These are phyloP conservation scores for Mycena galopus DNA, from an alignment of 768 basidiomycete species.

Conservation along the genomic window DNA sequence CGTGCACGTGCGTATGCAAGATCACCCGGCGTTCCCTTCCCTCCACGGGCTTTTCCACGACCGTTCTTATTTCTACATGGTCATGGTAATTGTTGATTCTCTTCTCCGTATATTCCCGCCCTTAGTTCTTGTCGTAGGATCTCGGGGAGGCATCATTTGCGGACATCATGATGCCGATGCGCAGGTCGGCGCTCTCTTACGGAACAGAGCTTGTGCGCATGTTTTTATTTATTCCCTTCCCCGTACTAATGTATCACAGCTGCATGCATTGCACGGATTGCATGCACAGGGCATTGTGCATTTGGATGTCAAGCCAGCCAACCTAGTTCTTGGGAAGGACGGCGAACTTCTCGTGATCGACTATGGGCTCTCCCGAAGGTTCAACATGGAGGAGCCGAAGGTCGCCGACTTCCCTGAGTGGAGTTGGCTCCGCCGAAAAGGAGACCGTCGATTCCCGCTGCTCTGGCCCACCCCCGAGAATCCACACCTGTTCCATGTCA, in stretches of 20 bases:
- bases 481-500: neutral
- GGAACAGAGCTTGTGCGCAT: constrained; percentile 9
- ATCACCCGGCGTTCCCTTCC: constrained; percentile 9
- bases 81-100: constrained; percentile 10
- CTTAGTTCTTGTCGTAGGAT: neutral
- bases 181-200: neutral
- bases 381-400: neutral
- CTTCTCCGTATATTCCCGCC: neutral
- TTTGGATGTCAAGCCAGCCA: constrained; percentile 15
- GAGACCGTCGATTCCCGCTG: neutral
- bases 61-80: neutral
- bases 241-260: neutral
- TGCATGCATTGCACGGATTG: neutral
- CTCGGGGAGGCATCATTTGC: neutral
- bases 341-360: neutral
- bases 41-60: constrained; percentile 6
- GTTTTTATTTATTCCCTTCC: neutral
- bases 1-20: neutral
- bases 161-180: neutral
- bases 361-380: neutral
- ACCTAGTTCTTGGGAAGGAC: neutral
- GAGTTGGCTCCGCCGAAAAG: neutral
- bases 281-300: constrained; percentile 15
- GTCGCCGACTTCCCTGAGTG: neutral
- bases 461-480: neutral